Conservation (phyloP, 2,329 filamentous ascomycete genomes). For the Aspergillus tubingensis region DNA sequence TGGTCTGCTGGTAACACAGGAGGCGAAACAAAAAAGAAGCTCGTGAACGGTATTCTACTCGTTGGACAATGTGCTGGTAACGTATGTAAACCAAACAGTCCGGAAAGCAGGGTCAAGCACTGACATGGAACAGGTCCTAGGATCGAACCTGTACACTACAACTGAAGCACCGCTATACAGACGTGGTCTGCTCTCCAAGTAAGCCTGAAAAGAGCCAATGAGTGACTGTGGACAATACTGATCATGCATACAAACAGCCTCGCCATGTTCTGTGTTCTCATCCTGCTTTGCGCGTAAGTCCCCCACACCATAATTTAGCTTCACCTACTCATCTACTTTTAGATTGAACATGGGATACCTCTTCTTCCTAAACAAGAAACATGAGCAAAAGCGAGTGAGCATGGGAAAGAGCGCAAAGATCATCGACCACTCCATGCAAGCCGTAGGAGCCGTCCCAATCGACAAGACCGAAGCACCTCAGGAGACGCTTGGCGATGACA, state of each 20-base stretch:
- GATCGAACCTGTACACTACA: constrained; percentile 65
- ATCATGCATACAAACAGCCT: constrained; percentile 39
- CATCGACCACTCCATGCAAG: constrained; percentile 62
- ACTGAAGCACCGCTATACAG: constrained; percentile 61
- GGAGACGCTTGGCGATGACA: constrained; percentile 43
- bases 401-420: constrained; percentile 62
- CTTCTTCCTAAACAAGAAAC: constrained; percentile 55
- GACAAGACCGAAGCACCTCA: constrained; percentile 33
- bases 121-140: constrained; percentile 51
- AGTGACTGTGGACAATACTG: neutral
- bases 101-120: neutral
- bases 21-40: constrained; percentile 70
- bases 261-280: constrained; percentile 61
- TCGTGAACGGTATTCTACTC: constrained; percentile 65
- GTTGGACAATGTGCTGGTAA: constrained; percentile 68
- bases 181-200: constrained; percentile 61
- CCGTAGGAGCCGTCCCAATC: constrained; percentile 26
- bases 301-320: neutral
- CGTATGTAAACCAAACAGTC: constrained; percentile 25
- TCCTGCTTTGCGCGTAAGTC: constrained; percentile 51
- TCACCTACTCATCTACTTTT: neutral
- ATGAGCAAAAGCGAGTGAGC: constrained; percentile 56
- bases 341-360: constrained; percentile 51
- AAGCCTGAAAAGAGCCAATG: constrained; percentile 9
- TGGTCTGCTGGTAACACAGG: constrained; percentile 66